Base-by-base conservation (phyloP, 1,284 basidiomycete genomes). In the Ustilago crameri region DNA sequence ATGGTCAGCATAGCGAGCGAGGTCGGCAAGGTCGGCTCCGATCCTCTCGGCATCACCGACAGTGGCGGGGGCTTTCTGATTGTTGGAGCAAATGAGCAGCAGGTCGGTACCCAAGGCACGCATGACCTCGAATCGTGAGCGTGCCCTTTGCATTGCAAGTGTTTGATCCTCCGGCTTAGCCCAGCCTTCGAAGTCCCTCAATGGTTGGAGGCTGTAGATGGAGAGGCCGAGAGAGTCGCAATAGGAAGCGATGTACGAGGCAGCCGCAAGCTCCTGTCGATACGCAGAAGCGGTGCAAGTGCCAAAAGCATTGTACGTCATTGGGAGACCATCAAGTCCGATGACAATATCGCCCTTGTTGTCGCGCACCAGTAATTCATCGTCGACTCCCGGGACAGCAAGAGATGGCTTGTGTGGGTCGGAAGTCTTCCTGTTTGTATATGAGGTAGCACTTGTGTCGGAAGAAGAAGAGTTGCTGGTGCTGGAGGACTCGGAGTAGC, bases 321-420 rank as follows among this genome's bases (percentile, higher is more conserved):
- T 71, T 1, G 63, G 64, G n/a, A 65, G 44, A 9, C 60, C 60
- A 23, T 72, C 69, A 9, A 35, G 37, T 1, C 64, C 88, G 3
- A 86, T 87, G 5, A 87, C 48, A 87, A 89, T 73, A 87, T 88
- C 79, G 84, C 86, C 56, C 84, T 84, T 20, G 86, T 88, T 67
- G 86, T 88, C 68, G 77, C 75, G 18, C 86, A 88, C 55, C 85
- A 86, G 70, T 76, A 80, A 30, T 30, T 30, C 30, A 5, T 30
- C 30, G 30, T 30, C 30, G 30, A 30, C 7, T 12, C 30, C 30
- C 5, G 30, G 7, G 30, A 30, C 30, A 12, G 30, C 30, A 5
- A 7, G 30, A 12, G 7, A 12, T 5, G 30, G 30, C 30, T 30
- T 5, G 30, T 12, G 30, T 5, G 30, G 30, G 30, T 30, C 30